phyloP scores from a whole-genome alignment of 1,139 yeast genomes.

The Protomyces macrosporus region DNA sequence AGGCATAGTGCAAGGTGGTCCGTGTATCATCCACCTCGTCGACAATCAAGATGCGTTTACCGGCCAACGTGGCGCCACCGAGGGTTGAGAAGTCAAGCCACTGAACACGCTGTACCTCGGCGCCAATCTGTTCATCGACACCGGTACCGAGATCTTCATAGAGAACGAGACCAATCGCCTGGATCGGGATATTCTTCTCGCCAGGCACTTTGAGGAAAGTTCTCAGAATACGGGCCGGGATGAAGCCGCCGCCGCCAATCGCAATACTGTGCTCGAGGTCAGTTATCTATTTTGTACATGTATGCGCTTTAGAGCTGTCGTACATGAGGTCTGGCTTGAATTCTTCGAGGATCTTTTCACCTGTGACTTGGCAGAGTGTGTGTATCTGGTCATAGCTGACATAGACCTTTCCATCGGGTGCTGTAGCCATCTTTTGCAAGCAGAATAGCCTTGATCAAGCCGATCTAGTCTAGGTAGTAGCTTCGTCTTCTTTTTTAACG shows the following conservation, averaged over 20 bases:
- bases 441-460: not conserved
- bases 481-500: no score
- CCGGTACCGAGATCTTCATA: slow-evolving; percentile 58
- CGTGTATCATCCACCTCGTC: slow-evolving; percentile 96
- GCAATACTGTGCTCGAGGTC: not conserved
- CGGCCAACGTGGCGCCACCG: slow-evolving; percentile 60
- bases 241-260: slow-evolving; percentile 79
- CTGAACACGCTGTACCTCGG: slow-evolving; percentile 86
- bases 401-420: slow-evolving; percentile 40
- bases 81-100: slow-evolving; percentile 78
- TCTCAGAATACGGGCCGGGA: slow-evolving; percentile 91
- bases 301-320: slow-evolving; percentile 63
- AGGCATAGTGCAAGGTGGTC: slow-evolving; percentile 88
- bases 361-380: slow-evolving; percentile 83
- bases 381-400: slow-evolving; percentile 90
- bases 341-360: slow-evolving; percentile 56
- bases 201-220: slow-evolving; percentile 84
- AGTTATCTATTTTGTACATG: not conserved
- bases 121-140: slow-evolving; percentile 57
- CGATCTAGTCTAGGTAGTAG: not conserved
- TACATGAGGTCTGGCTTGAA: slow-evolving; percentile 59
- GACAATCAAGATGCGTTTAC: slow-evolving; percentile 75
- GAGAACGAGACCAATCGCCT: slow-evolving; percentile 85
- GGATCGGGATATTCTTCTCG: slow-evolving; percentile 81
- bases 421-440: not conserved